Evolutionary conservation across 371 early-diverging fungal genomes (phyloP), one percentile per base, ranked within the genome.

Genomic region (Circinella minor): DNA sequence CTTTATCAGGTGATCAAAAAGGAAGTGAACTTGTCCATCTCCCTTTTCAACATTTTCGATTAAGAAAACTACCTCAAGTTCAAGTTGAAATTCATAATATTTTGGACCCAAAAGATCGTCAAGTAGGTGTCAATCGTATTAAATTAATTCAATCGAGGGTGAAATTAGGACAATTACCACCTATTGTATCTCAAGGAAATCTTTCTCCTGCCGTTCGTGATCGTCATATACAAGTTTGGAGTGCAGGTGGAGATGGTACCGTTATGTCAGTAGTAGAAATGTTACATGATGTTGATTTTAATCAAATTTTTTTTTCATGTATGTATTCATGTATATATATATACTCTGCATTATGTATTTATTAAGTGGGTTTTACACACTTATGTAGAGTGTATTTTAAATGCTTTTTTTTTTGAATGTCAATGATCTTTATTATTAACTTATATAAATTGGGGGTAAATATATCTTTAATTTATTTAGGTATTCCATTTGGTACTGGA

Each of bases 191-290:
- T 36, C 27, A 43, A 68, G 63, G 69, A 9, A n/a, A 47, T 7
- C 38, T 59, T 13, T n/a, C 59, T 15, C 70, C 64, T n/a, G 60
- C 60, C 4, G 65, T 65, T 5, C 48, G 72, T 47, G 59, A 69
- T 27, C 67, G 84, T 17, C 84, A 86, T 37, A 76, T 90, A 60
- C 90, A 90, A 70, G 86, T 87, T 13, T 90, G 90, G 90, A 85
- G 85, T 68, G 89, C 89, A 3, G 90, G 90, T 27, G 90, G 90
- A 11, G 90, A 90, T 71, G 90, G 90, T 17, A 90, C 90, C 0
- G 89, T 90, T 54, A 88, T 88, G 82, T 79, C 84, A 15, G 87
- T 88, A 7, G 77, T 89, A 63, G 87, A 87, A 73, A 67, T 83
- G 57, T 68, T 88, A 67, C 82, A 84, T 61, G 61, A 63, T 37